phyloP scores from a whole-genome alignment of 768 basidiomycete genomes.

The Tylopilus sp. region DNA sequence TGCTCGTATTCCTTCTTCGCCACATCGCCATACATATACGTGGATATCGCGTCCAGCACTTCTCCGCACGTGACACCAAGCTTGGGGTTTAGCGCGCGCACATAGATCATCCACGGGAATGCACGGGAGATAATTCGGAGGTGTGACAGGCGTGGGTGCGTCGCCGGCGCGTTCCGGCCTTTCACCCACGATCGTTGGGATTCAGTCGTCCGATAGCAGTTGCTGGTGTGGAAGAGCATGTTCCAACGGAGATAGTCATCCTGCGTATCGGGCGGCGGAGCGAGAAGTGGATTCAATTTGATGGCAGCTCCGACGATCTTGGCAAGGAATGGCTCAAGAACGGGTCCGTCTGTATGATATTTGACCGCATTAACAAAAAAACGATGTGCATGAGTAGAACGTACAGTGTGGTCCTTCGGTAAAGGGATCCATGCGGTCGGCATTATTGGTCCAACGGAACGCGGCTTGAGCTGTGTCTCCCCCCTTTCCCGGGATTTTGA shows the following conservation, averaged over 20 bases:
- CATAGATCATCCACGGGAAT: conserved; percentile 55
- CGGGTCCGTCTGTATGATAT: conserved; percentile 58
- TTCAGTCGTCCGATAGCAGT: conserved; percentile 63
- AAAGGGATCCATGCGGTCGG: conserved; percentile 36
- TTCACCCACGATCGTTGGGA: conserved; percentile 59
- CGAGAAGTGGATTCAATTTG: conserved; percentile 60
- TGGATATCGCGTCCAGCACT: conserved; percentile 52
- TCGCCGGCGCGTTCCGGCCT: conserved; percentile 63
- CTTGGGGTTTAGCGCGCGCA: conserved; percentile 41
- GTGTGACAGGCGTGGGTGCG: conserved; percentile 55
- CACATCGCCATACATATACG: conserved; percentile 48
- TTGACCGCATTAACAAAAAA: conserved; percentile 12
- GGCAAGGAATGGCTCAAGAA: conserved; percentile 58
- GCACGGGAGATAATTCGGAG: conserved; percentile 50
- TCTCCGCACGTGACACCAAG: conserved; percentile 69
- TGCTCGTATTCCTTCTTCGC: conserved; percentile 50
- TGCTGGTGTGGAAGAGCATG: conserved; percentile 62
- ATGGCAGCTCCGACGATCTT: conserved; percentile 46
- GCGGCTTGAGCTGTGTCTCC: conserved; percentile 26
- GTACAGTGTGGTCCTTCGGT: conserved; percentile 42
- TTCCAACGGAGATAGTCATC: conserved; percentile 67
- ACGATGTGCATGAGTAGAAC: conserved; percentile 11
- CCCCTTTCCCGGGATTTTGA: conserved; percentile 18
- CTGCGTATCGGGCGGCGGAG: conserved; percentile 40
- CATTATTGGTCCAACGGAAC: conserved; percentile 28